These are phyloP conservation scores for Penicillium nucicola DNA, from an alignment of 495 filamentous ascomycete genomes.

Conservation along the genomic window DNA sequence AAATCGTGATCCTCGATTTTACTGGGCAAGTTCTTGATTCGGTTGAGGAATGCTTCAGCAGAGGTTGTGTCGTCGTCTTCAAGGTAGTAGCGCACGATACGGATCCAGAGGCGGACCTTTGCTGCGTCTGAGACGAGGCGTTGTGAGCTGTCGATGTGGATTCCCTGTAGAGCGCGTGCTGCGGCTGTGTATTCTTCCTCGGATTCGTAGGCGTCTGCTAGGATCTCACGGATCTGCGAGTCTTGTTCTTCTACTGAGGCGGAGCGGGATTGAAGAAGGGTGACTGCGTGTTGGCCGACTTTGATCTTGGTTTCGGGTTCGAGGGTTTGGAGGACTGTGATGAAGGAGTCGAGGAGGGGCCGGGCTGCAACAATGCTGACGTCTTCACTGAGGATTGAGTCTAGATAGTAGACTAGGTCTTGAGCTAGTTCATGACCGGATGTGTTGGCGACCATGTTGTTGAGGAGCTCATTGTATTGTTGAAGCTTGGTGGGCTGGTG, in stretches of 20 bases:
- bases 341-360: slow-evolving; percentile 65
- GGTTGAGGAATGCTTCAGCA: slow-evolving; percentile 85
- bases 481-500: slow-evolving; percentile 53
- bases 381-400: slow-evolving; percentile 62
- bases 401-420: slow-evolving; percentile 67
- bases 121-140: slow-evolving; percentile 74
- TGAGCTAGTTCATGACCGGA: slow-evolving; percentile 51
- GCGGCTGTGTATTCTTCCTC: slow-evolving; percentile 78
- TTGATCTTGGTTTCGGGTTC: slow-evolving; percentile 61
- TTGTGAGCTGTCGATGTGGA: slow-evolving; percentile 84
- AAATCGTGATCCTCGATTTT: slow-evolving; percentile 68
- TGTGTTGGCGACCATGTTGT: slow-evolving; percentile 56
- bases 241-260: slow-evolving; percentile 85
- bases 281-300: slow-evolving; percentile 66
- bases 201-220: slow-evolving; percentile 78
- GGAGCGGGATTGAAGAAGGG: slow-evolving; percentile 59
- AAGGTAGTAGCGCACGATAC: slow-evolving; percentile 90
- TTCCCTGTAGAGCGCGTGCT: slow-evolving; percentile 73
- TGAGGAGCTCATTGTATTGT: slow-evolving; percentile 65
- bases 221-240: slow-evolving; percentile 69
- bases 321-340: slow-evolving; percentile 55
- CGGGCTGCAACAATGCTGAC: slow-evolving; percentile 75
- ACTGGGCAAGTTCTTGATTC: slow-evolving; percentile 86
- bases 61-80: slow-evolving; percentile 88
- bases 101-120: slow-evolving; percentile 80